Evolutionary conservation across 179 eudicot genomes (phyloP), one percentile per base, ranked within the genome.

Genomic region (Gypsophila paniculata): DNA sequence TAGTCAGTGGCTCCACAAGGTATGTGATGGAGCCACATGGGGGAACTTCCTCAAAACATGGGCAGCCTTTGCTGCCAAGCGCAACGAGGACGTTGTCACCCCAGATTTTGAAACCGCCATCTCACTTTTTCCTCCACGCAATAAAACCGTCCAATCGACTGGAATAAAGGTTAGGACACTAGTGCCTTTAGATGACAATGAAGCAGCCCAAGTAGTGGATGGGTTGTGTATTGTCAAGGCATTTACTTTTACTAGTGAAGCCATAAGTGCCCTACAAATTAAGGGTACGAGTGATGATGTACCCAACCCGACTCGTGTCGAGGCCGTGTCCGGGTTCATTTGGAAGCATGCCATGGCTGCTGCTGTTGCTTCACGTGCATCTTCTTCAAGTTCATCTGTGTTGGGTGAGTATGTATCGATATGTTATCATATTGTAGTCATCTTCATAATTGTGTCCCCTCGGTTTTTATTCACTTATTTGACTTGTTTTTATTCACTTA

Each of bases 261-360:
- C 80, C 0, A 39, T 72, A 51, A 21, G 11, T 10, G 62, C 69
- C 0, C 59, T 72, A 53, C 75, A 72, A 52, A 39, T 14, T 4
- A 72, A 51, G 36, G 73, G 57, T 0, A 52, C 49, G 39, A 68
- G 62, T 9, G 63, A 68, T 22, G 17, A 8, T 12, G 72, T 72
- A 23, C 69, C 46, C 1, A 17, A 66, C 63, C 80, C 73, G 57
- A 77, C 73, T n/a, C 72, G 76, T 13, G 48, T 77, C 0, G 69
- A 77, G 61, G 55, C 73, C 15, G 53, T 77, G 18, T 66, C 80
- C 26, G 69, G 64, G 9, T 72, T 77, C 65, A 49, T 77, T 1
- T 77, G 73, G 80, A 72, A 68, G 65, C 76, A 73, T 15, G n/a
- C 19, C 42, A 61, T 72, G 73, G 23, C 23, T 19, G 61, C 42